Evolutionary conservation across 345 rosid genomes (phyloP), one percentile per base, ranked within the genome.

Genomic region (Kandelia obovata): DNA sequence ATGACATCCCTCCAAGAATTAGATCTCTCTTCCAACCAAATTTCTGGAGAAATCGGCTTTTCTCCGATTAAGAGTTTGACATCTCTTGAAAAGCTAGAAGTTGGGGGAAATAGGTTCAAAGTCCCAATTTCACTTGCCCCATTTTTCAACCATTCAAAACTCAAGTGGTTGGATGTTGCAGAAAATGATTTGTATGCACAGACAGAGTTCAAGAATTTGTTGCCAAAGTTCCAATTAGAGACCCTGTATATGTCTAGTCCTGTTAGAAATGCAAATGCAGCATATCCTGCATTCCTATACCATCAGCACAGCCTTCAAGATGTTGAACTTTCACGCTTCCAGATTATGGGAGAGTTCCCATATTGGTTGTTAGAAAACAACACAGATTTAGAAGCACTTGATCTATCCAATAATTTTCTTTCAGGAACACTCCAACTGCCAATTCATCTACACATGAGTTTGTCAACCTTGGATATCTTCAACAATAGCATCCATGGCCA

Each of bases 321-420:
- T 20, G 46, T 65, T 28, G 43, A 27, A 8, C 43, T 51, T 20
- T 49, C 58, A 31, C 26, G 52, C n/a, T 28, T 52, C 20, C n/a
- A 52, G 7, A n/a, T 52, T 26, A 20, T 1, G 28, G 49, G 30
- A 8, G 26, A 8, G 10, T 52, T 65, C 53, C 59, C 69, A 20
- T 20, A 51, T 65, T 65, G 69, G 59, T 31, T 65, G 19, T n/a
- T 65, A 20, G 28, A 52, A 16, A 65, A 65, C 10, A 52, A 65
- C 9, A 65, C 60, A n/a, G 32, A 65, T 8, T 27, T 65, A 28
- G 26, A 7, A 49, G 11, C 1, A 1, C 60, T 65, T 31, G 0
- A 0, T n/a, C 6, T 65, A 3, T 17, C 28, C 43, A 51, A 65
- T 53, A 30, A 52, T 65, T 28, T 60, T 20, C 56, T 65, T 31